phyloP scores from a whole-genome alignment of 495 filamentous ascomycete genomes.

The Penicillium taxi region DNA sequence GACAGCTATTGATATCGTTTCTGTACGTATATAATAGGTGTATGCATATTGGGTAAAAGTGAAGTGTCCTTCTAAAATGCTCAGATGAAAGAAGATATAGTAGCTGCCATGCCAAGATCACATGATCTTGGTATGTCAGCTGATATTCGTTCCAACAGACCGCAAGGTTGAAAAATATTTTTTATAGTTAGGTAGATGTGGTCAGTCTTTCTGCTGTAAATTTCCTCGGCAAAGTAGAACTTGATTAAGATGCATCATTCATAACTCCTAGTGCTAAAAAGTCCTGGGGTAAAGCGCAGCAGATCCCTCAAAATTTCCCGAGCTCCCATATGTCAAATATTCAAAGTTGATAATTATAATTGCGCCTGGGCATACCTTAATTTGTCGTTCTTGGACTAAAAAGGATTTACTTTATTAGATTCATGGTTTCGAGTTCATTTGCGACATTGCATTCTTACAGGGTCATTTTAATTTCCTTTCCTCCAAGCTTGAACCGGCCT shows the following conservation, averaged over 20 bases:
- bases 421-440: no score
- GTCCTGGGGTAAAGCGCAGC: conserved; percentile 4
- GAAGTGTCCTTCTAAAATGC: no score
- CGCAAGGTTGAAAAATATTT: no score
- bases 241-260: conserved; percentile 17
- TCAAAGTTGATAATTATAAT: conserved; percentile 11
- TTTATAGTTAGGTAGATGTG: no score
- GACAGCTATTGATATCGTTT: no score
- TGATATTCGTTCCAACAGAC: no score
- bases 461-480: conserved; percentile 26
- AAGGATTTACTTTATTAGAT: background rate
- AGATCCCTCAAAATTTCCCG: conserved; percentile 8
- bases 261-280: conserved; percentile 13
- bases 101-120: no score
- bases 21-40: no score
- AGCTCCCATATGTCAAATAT: conserved; percentile 5
- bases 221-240: background rate
- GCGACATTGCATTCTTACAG: conserved; percentile 12
- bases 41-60: no score
- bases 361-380: conserved; percentile 9
- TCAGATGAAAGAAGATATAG: no score
- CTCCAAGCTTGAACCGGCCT: conserved; percentile 26
- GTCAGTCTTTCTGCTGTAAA: no score
- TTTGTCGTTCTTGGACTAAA: conserved; percentile 13
- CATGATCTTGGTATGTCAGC: no score